Conservation (phyloP, 2,329 filamentous ascomycete genomes). For the Fusarium sp. region DNA sequence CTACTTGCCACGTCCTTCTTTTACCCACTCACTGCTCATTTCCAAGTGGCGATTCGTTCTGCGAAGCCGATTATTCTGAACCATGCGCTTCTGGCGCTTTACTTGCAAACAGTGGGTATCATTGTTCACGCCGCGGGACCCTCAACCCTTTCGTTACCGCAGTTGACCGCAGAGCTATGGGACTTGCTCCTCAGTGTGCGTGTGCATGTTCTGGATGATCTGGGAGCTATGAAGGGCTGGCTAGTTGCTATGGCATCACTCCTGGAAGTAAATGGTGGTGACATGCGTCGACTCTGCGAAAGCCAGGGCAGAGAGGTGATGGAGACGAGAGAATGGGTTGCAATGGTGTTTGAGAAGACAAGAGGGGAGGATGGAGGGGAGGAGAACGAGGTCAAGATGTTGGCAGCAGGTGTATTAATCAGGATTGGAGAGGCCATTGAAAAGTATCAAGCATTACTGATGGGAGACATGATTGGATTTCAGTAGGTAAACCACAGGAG, state of each 20-base stretch:
- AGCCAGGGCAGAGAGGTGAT: conserved; percentile 81
- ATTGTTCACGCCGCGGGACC: conserved; percentile 87
- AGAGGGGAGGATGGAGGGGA: conserved; percentile 69
- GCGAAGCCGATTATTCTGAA: conserved; percentile 75
- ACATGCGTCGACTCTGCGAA: conserved; percentile 78
- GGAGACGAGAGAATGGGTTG: conserved; percentile 90
- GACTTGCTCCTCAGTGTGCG: conserved; percentile 81
- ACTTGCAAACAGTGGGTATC: conserved; percentile 87
- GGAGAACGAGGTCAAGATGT: conserved; percentile 82
- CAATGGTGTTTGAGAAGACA: conserved; percentile 76
- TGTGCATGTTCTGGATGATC: conserved; percentile 70
- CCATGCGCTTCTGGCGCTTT: conserved; percentile 80
- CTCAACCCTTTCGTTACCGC: conserved; percentile 78
- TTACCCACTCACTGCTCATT: conserved; percentile 85
- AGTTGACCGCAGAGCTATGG: conserved; percentile 88
- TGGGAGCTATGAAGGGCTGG: conserved; percentile 77
- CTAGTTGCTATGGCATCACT: conserved; percentile 84
- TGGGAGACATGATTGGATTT: conserved; percentile 74
- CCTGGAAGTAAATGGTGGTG: conserved; percentile 82
- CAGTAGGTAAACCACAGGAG: conserved; percentile 10
- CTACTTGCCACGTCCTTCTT: conserved; percentile 85
- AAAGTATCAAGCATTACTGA: conserved; percentile 80
- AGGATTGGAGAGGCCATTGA: conserved; percentile 85
- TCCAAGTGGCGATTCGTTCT: conserved; percentile 72
- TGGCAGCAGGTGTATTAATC: conserved; percentile 83